Base-by-base conservation (phyloP, 169 alveolate species). In the Plasmodium malariae region DNA sequence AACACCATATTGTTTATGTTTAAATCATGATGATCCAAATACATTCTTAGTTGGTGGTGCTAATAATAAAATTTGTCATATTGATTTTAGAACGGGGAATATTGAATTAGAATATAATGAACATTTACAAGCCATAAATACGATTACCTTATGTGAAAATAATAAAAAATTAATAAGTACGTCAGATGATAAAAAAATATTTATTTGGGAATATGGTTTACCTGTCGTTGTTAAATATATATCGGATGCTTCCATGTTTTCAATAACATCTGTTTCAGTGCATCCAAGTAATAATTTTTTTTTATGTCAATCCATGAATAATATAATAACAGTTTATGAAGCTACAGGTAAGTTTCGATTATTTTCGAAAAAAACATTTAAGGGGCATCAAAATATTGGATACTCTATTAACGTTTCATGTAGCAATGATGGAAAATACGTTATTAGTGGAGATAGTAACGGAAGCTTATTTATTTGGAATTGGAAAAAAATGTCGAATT, bases 391-490 rank as follows among this genome's bases (percentile, higher is more conserved):
- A 4, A 95, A 95, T 89, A 95, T 97, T 40, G 99, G 99, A 34
- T 98, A 97, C 93, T 97, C 99, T 11, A 96, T 98, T 72, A 98
- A 97, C 28, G 95, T 98, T n/a, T 93, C 96, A 30, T 96, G 98
- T 60, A 96, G 99, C 48, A 98, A 98, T 43, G 99, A 98, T 94
- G 99, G 99, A 17, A 95, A 97, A 71, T 98, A 96, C 93, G 95
- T 98, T 19, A 95, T 96, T 12, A 95, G 98, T 60, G 99, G 99
- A 17, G 99, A 98, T 88, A 92, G 98, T 45, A 97, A 97, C 87
- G 99, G 99, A 32, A 95, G 97, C 76, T 93, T 97, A 19, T 98
- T 96, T 96, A 96, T 97, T 89, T 98, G 99, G 99, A 98, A 97
- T 92, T 98, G 99, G 99, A 97, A 97, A 95, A 97, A 98, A 67